These are phyloP conservation scores for Aspergillus flavus DNA, from an alignment of 2,329 filamentous ascomycete species.

Conservation along the genomic window DNA sequence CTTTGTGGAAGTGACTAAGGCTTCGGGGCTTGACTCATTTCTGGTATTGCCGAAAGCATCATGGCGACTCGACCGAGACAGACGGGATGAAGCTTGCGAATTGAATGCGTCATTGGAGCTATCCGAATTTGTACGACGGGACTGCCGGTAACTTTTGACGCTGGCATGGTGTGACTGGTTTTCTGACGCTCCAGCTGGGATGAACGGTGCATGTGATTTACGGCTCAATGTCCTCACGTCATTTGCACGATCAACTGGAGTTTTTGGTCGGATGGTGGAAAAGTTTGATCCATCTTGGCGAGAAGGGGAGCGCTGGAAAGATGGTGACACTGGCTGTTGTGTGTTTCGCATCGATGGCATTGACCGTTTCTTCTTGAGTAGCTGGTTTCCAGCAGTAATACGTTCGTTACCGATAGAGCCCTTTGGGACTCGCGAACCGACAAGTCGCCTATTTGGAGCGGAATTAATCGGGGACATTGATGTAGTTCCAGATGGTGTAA, in stretches of 20 bases:
- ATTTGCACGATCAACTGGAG: conserved; percentile 64
- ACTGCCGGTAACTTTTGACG: conserved; percentile 69
- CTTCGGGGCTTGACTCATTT: conserved; percentile 53
- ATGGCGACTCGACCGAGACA: conserved; percentile 46
- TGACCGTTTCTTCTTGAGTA: conserved; percentile 63
- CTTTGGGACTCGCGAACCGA: conserved; percentile 47
- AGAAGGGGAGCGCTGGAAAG: conserved; percentile 38
- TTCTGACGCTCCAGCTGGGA: conserved; percentile 74
- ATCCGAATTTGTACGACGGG: conserved; percentile 83
- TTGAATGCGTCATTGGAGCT: conserved; percentile 55
- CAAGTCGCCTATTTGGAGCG: conserved; percentile 64
- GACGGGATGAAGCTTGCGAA: conserved; percentile 43
- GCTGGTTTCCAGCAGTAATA: conserved; percentile 56
- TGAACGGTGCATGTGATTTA: conserved; percentile 70
- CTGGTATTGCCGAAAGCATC: conserved; percentile 52
- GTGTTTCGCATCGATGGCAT: conserved; percentile 59
- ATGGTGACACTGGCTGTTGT: conserved; percentile 31
- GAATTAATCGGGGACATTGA: conserved; percentile 60
- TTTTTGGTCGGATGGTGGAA: conserved; percentile 61
- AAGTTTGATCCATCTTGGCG: conserved; percentile 40
- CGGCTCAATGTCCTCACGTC: conserved; percentile 50
- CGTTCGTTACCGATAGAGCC: conserved; percentile 47
- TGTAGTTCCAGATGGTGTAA: conserved; percentile 63
- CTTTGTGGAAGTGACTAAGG: conserved; percentile 60
- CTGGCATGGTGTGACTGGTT: conserved; percentile 77